Evolutionary conservation across 2,329 filamentous ascomycete genomes (phyloP).

Genomic region (Capronia americana): DNA sequence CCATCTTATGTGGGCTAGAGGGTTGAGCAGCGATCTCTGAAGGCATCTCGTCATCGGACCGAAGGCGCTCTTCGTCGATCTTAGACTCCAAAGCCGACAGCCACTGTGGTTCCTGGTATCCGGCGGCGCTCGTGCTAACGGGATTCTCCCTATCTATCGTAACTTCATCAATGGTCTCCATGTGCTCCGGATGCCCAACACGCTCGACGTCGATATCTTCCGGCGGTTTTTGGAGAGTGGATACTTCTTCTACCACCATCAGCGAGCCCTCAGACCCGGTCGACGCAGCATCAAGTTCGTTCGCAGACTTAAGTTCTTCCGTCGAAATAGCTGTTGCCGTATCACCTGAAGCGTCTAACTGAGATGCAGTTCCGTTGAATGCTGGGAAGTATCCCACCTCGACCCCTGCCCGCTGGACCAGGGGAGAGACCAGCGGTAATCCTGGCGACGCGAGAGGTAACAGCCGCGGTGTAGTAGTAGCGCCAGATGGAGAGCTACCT

Average conservation of each 20-base stretch:
- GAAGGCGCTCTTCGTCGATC: slow-evolving; percentile 20
- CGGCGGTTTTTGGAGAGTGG: neutral
- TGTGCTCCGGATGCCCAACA: slow-evolving; percentile 3
- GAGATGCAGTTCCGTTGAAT: slow-evolving; percentile 26
- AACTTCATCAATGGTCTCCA: neutral
- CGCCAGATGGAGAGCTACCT: slow-evolving; percentile 15
- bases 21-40: neutral
- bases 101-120: slow-evolving; percentile 9
- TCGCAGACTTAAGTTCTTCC: neutral
- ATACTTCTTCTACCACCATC: neutral
- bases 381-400: slow-evolving; percentile 45
- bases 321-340: neutral
- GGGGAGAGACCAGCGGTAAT: slow-evolving; percentile 49
- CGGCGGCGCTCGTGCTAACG: neutral
- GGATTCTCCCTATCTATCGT: neutral
- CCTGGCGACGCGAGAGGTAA: slow-evolving; percentile 49
- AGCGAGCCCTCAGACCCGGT: slow-evolving; percentile 4
- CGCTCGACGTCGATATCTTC: neutral
- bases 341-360: slow-evolving; percentile 35
- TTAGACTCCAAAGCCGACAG: slow-evolving; percentile 23
- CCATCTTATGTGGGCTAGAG: neutral
- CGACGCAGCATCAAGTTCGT: neutral
- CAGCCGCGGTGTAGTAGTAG: slow-evolving; percentile 44
- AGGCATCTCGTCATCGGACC: neutral
- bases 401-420: slow-evolving; percentile 42